Evolutionary conservation across 208 protist genomes (phyloP).

Genomic region (Crithidia brevicula): DNA sequence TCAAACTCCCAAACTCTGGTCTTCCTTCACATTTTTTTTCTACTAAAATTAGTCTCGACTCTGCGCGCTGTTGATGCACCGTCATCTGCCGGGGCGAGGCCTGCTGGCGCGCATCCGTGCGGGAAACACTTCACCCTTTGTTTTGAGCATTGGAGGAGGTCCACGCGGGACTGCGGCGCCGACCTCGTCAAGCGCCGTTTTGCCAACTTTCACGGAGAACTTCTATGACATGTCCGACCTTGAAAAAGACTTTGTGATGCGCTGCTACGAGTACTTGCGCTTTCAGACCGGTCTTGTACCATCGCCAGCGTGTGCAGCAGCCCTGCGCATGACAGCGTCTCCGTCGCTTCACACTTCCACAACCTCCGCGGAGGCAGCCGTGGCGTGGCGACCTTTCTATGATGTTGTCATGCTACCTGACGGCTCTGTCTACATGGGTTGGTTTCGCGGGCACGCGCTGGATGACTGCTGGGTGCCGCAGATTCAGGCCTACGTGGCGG

Average conservation of each 20-base stretch:
- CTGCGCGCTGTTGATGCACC: neutral
- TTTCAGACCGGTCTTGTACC: neutral
- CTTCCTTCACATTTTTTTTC: neutral
- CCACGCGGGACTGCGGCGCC: neutral
- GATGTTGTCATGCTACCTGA: conserved; percentile 24
- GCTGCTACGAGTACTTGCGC: conserved; percentile 10
- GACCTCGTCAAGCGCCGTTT: neutral
- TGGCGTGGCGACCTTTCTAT: conserved; percentile 19
- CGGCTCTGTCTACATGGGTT: conserved; percentile 14
- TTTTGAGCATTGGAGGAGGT: conserved; percentile 1
- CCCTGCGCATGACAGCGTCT: neutral
- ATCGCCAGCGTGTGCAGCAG: neutral
- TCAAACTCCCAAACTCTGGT: too few relatives aligned
- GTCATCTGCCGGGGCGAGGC: conserved; percentile 1
- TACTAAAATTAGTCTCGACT: neutral
- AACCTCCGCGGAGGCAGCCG: neutral
- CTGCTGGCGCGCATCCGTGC: conserved; percentile 7
- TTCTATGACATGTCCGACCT: conserved; percentile 10
- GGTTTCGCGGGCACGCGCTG: conserved; percentile 24
- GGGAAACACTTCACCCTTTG: neutral
- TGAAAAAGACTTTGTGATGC: conserved; percentile 9
- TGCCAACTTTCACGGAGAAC: conserved; percentile 1
- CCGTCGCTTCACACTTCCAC: neutral
- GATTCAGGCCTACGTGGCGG: conserved; percentile 13
- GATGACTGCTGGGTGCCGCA: conserved; percentile 13